Base-by-base conservation (phyloP, 2,329 filamentous ascomycete species). In the Rhynchosporium secalis region DNA sequence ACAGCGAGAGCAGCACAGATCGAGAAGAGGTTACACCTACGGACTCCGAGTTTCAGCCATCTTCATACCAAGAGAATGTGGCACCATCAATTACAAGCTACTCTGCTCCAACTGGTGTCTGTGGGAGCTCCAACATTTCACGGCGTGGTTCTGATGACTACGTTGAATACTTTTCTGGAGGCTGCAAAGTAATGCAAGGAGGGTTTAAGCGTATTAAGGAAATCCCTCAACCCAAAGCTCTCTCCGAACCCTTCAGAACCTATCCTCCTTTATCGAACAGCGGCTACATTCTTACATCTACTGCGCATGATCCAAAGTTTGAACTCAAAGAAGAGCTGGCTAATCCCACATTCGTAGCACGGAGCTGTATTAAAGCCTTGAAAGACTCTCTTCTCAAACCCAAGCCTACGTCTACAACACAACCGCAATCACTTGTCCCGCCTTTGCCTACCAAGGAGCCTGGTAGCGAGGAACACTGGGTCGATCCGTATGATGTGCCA, bases 211-310 rank as follows among this genome's bases (percentile, higher is more conserved):
- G 12, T 36, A 15, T n/a, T 29, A n/a, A 49, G 33, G 41, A 58
- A n/a, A 49, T 28, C 31, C 5, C 43, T 28, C 41, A 10, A 13
- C 54, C 54, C 15, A 46, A 56, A 36, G 41, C 43, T 29, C 15
- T 56, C n/a, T 56, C 54, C 29, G 36, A 57, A 29, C 38, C 33
- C 10, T 59, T 57, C 46, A 46, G 29, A 47, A 10, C n/a, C 40
- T 62, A 45, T 20, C 64, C 66, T 26, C 66, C 66, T 20, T 52
- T 59, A 6, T 49, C 55, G 13, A 66, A 64, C 28, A 33, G 47
- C 31, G 43, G 54, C 31, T 68, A 68, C 56, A 38, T 56, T 8
- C 58, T 66, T 51, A 65, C 59, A 36, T 59, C 60, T 7, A 61
- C 63, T 31, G 61, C 60, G 28, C 60, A 61, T 4, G 47, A 64